Conservation (phyloP, 352 stramenopile species). For the Thalassiosira delicatula region DNA sequence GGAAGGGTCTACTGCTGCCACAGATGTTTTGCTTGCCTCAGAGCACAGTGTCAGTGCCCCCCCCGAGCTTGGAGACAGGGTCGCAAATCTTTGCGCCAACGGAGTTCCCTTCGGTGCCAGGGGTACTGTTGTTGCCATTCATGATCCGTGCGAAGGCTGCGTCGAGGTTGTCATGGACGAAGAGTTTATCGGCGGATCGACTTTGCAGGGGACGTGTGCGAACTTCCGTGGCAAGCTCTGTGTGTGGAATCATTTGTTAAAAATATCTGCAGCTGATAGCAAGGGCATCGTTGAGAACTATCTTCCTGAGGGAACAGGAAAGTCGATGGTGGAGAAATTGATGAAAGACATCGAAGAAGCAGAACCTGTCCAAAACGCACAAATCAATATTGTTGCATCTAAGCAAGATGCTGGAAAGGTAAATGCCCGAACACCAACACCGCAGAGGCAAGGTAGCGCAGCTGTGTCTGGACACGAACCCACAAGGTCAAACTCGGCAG, state of each 20-base stretch:
- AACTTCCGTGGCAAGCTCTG: conserved; percentile 95
- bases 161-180: conserved; percentile 98
- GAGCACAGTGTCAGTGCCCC: conserved; percentile 80
- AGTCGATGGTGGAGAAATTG: conserved; percentile 71
- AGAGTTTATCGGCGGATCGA: conserved; percentile 96
- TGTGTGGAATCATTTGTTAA: conserved; percentile 88
- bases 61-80: conserved; percentile 93
- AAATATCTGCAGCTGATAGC: conserved; percentile 76
- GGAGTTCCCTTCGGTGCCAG: conserved; percentile 95
- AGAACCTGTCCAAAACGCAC: conserved; percentile 27
- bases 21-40: conserved; percentile 77
- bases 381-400: not conserved
- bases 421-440: conserved; percentile 5
- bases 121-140: conserved; percentile 97
- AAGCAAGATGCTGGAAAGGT: conserved; percentile 12
- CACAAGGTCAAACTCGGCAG: conserved; percentile 53
- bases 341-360: conserved; percentile 59
- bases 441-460: conserved; percentile 21
- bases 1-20: conserved; percentile 78
- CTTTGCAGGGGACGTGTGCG: conserved; percentile 92
- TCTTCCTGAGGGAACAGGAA: conserved; percentile 71
- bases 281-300: conserved; percentile 78
- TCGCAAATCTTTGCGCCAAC: conserved; percentile 95
- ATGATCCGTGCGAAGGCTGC: conserved; percentile 89
- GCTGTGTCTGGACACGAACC: conserved; percentile 37